Evolutionary conservation across 2,329 filamentous ascomycete genomes (phyloP), one percentile per base, ranked within the genome.

Genomic region (Ophiostoma tasmaniense): DNA sequence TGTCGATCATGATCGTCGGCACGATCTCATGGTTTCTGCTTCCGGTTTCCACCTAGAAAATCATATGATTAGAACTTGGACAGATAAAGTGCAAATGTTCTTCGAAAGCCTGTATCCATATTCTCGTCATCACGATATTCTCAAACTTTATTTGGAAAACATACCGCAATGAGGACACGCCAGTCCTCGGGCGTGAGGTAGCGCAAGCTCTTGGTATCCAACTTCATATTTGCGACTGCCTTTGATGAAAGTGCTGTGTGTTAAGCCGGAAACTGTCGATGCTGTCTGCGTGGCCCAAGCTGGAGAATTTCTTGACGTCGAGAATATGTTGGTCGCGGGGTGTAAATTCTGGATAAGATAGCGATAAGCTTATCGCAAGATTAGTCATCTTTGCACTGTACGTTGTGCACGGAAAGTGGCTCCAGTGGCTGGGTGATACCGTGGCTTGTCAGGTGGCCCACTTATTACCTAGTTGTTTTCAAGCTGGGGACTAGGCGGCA

Each of bases 11-110:
- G 3, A 92, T 82, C 17, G 94, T 98, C 8, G 95, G 95, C 2
- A 99, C 94, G 69, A 99, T 85, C 81, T 99, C 95, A 82, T 99
- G 95, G 80, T 98, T 98, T 78, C 92, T 93, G 80, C 91, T 96
- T 76, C 93, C 94, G 80, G 89, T 89, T 79, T 99, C 95, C 75
- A 96, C 91, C 93, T 97, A 22, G 79, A 76, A 80, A 35, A 22
- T 3, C 64, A 77, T 14, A 14, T 13, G 11, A 22, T 64, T 64
- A 64, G 61, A 64, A 13, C 39, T 10, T 22, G 33, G 13, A n/a
- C 6, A 20, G 17, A 45, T 1, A 33, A 33, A 8, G 8, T 33
- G 33, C 5, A 8, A 33, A 33, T 33, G 3, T 8, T 5, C 8
- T 33, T 33, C 3, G 2, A 33, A 33, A 33, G 33, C 5, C 33